Evolutionary conservation across 768 basidiomycete species (phyloP).

Genomic region (Xerocomus spinulosus): DNA sequence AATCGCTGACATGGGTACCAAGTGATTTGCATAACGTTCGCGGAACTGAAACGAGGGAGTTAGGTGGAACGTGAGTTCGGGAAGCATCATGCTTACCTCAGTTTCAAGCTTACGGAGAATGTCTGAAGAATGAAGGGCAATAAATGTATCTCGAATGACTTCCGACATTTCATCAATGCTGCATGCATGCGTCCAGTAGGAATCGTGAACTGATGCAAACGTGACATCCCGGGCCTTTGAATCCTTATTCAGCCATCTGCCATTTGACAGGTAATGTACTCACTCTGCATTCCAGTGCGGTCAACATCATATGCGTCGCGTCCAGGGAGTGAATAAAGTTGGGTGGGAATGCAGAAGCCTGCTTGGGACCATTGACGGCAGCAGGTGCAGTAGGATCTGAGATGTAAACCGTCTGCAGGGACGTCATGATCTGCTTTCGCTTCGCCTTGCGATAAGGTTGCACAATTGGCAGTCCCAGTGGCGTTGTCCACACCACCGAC

Average conservation of each 20-base stretch:
- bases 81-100: constrained; percentile 51
- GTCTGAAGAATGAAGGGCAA: constrained; percentile 85
- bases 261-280: constrained; percentile 22
- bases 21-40: constrained; percentile 71
- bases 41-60: constrained; percentile 48
- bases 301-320: constrained; percentile 98
- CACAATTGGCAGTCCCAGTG: constrained; percentile 90
- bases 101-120: constrained; percentile 65
- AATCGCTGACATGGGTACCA: constrained; percentile 54
- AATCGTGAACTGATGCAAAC: constrained; percentile 97
- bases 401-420: constrained; percentile 84
- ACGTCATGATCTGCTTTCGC: constrained; percentile 79
- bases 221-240: constrained; percentile 63
- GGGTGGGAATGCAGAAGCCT: constrained; percentile 96
- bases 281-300: constrained; percentile 84
- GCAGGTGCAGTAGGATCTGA: constrained; percentile 76
- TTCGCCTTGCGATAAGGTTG: constrained; percentile 89
- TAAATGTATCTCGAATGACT: constrained; percentile 90
- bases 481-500: constrained; percentile 93
- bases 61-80: neutral
- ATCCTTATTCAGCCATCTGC: constrained; percentile 1
- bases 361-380: constrained; percentile 80
- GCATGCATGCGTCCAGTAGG: constrained; percentile 96
- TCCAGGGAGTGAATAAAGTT: constrained; percentile 98
- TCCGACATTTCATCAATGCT: constrained; percentile 84